Conservation (phyloP, 1,284 basidiomycete species). For the Naganishia liquefaciens region DNA sequence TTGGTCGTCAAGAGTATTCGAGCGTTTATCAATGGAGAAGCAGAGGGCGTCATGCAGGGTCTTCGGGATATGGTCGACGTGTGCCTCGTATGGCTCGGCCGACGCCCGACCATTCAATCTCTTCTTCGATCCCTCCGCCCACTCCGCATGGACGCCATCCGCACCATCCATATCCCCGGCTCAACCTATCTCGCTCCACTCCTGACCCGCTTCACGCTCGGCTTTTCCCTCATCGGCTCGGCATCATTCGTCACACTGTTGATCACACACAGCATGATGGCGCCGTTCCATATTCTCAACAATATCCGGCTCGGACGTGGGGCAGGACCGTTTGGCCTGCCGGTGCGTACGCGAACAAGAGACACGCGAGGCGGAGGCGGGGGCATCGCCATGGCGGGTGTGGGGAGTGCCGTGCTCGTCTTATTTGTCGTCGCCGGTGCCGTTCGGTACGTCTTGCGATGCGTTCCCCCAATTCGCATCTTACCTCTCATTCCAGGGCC, state of each 20-base stretch:
- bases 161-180: background rate
- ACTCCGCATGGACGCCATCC: constrained; percentile 8
- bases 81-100: constrained; percentile 1
- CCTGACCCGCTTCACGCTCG: constrained; percentile 38
- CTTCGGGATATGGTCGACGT: background rate
- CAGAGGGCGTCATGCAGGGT: constrained; percentile 18
- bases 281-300: constrained; percentile 48
- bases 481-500: constrained; percentile 4
- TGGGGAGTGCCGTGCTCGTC: constrained; percentile 32
- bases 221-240: constrained; percentile 49
- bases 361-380: background rate
- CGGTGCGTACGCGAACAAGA: constrained; percentile 24
- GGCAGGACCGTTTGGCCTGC: constrained; percentile 29
- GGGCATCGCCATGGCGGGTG: constrained; percentile 12
- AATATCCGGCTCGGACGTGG: constrained; percentile 39
- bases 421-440: constrained; percentile 33
- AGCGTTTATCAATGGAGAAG: constrained; percentile 34
- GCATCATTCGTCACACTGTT: constrained; percentile 49
- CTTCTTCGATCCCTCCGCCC: background rate
- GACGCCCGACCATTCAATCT: background rate
- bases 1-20: constrained; percentile 33
- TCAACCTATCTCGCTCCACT: constrained; percentile 16
- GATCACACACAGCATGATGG: constrained; percentile 45
- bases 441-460: constrained; percentile 20
- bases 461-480: background rate